These are phyloP conservation scores for Alloteropsis semialata DNA, from an alignment of 176 grass and related monocot genomes.

Conservation along the genomic window DNA sequence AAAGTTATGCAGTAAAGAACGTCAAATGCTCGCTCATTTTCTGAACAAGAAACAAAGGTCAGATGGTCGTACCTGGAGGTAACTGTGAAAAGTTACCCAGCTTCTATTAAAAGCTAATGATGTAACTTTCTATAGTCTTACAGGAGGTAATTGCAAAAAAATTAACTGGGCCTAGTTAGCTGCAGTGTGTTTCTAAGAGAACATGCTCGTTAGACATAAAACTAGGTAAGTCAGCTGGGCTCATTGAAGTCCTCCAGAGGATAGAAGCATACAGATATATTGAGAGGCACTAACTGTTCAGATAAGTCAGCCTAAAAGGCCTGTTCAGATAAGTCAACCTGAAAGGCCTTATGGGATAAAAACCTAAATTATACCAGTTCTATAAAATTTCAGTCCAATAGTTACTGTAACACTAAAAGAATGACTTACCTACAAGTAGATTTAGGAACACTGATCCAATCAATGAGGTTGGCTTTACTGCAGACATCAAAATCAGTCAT, in stretches of 20 bases:
- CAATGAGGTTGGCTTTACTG: conserved; percentile 80
- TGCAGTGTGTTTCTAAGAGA: neutral
- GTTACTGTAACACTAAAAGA: conserved; percentile 11
- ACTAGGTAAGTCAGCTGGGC: neutral
- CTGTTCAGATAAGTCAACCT: neutral
- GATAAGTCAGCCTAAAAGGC: neutral
- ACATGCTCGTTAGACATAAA: neutral
- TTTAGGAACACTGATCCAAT: conserved; percentile 80
- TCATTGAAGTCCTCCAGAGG: neutral
- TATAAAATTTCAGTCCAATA: conserved; percentile 3
- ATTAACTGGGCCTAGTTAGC: neutral
- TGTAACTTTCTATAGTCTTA: neutral
- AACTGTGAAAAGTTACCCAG: neutral
- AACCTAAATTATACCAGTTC: neutral
- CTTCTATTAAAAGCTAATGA: neutral
- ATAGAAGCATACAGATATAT: neutral
- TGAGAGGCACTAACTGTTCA: neutral
- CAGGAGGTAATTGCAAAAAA: neutral
- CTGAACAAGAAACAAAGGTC: conserved; percentile 44
- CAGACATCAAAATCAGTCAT: conserved; percentile 29
- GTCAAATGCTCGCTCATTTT: conserved; percentile 87
- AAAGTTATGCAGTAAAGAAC: conserved; percentile 93
- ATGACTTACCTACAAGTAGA: conserved; percentile 55
- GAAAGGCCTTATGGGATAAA: neutral
- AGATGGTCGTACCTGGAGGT: neutral